These are phyloP conservation scores for Verticillium nubilum DNA, from an alignment of 2,329 filamentous ascomycete genomes.

Conservation along the genomic window DNA sequence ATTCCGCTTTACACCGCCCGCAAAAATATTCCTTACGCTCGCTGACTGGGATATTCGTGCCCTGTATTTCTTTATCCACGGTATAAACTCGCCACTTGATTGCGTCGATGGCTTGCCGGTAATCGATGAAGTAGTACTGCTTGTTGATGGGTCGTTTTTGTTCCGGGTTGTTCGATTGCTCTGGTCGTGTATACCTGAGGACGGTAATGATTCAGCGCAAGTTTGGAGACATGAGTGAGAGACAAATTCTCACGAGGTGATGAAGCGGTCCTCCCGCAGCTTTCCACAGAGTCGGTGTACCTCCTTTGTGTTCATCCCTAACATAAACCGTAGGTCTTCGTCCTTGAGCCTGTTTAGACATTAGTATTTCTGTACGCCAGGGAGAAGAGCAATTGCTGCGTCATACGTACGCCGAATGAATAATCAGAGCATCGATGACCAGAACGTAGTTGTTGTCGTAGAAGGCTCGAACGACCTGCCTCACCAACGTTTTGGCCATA, in stretches of 20 bases:
- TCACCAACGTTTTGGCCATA: conserved; percentile 69
- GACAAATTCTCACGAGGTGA: conserved; percentile 60
- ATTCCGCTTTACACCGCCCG: conserved; percentile 74
- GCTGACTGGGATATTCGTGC: conserved; percentile 69
- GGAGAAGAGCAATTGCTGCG: not conserved
- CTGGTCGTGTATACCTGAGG: conserved; percentile 10
- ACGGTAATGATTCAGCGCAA: not conserved
- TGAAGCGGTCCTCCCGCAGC: conserved; percentile 78
- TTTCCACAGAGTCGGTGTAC: conserved; percentile 84
- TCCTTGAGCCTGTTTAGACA: conserved; percentile 77
- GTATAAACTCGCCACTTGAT: conserved; percentile 93
- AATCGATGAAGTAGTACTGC: conserved; percentile 97
- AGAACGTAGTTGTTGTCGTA: conserved; percentile 81
- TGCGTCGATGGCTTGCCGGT: conserved; percentile 87
- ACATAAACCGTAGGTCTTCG: conserved; percentile 79
- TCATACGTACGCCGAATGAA: conserved; percentile 66
- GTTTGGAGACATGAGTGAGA: not conserved
- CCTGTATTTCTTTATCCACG: conserved; percentile 83
- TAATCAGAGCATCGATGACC: conserved; percentile 78
- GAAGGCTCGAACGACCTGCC: conserved; percentile 80
- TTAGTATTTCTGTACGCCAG: conserved; percentile 28
- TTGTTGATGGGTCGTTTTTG: conserved; percentile 77
- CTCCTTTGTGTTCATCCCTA: conserved; percentile 87
- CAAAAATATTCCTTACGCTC: conserved; percentile 94
- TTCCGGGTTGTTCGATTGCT: conserved; percentile 34